These are phyloP conservation scores for Termitomyces sp. DNA, from an alignment of 768 basidiomycete genomes.

Conservation along the genomic window DNA sequence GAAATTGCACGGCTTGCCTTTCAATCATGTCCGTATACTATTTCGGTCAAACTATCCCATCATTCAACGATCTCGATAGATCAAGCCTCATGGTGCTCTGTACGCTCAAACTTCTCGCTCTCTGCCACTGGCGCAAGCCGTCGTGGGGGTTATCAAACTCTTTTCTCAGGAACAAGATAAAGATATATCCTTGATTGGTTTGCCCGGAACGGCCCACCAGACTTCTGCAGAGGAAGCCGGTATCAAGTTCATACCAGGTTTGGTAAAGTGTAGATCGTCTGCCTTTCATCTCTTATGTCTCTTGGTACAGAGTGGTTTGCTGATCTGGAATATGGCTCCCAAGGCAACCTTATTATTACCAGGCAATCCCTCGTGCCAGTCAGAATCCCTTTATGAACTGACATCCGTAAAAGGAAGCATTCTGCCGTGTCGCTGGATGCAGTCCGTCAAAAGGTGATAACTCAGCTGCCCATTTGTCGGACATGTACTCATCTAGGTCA, in stretches of 20 bases:
- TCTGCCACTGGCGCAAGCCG: slow-evolving; percentile 48
- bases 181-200: slow-evolving; percentile 51
- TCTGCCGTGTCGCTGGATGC: slow-evolving; percentile 36
- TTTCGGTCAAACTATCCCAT: not conserved
- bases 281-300: not conserved
- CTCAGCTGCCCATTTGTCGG: not conserved
- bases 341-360: slow-evolving; percentile 56
- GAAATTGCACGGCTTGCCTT: slow-evolving; percentile 38
- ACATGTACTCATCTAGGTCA: not conserved
- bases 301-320: slow-evolving; percentile 56
- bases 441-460: slow-evolving; percentile 37
- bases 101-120: slow-evolving; percentile 57
- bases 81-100: slow-evolving; percentile 58
- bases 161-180: slow-evolving; percentile 29
- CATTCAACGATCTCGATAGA: slow-evolving; percentile 21
- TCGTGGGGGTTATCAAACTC: slow-evolving; percentile 45
- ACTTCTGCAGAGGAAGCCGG: slow-evolving; percentile 45
- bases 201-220: slow-evolving; percentile 62
- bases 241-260: slow-evolving; percentile 59
- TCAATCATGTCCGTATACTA: slow-evolving; percentile 45
- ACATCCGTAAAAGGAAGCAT: slow-evolving; percentile 35
- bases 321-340: slow-evolving; percentile 53
- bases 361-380: slow-evolving; percentile 28
- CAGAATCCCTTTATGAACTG: not conserved
- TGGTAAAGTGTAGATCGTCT: not conserved